phyloP scores from a whole-genome alignment of 495 filamentous ascomycete species.

The Bacidia rubella region DNA sequence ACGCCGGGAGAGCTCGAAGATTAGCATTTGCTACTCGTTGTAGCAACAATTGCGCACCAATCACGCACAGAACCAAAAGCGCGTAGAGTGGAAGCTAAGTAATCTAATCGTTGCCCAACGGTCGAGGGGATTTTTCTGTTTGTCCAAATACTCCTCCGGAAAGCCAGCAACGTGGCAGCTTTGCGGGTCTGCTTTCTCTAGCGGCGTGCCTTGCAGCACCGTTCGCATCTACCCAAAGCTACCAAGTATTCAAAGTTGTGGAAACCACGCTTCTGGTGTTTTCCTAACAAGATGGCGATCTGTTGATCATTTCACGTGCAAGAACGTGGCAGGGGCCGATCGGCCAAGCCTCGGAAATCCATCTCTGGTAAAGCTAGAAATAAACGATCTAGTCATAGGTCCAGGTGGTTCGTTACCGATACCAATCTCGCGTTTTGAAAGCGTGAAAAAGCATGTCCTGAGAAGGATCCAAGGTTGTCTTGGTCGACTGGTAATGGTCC shows the following conservation, averaged over 20 bases:
- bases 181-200: neutral
- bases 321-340: neutral
- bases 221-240: neutral
- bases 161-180: neutral
- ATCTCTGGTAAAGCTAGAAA: neutral
- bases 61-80: neutral
- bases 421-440: too few species aligned
- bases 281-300: neutral
- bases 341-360: neutral
- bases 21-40: neutral
- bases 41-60: neutral
- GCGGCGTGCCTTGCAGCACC: neutral
- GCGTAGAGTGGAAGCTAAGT: neutral
- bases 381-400: too few species aligned
- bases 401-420: too few species aligned
- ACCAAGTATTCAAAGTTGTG: neutral
- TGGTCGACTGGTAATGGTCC: too few species aligned
- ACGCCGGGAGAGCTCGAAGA: neutral
- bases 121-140: neutral
- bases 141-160: neutral
- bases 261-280: neutral
- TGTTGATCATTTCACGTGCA: slow-evolving; percentile 4
- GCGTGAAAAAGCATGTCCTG: too few species aligned
- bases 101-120: neutral
- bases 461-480: too few species aligned